A percentile compares a stretch with the other conserved stretches of the same genome.
Evolutionary conservation across 2,329 filamentous ascomycete species (phyloP).

Genomic region (Alternaria brassicae): DNA sequence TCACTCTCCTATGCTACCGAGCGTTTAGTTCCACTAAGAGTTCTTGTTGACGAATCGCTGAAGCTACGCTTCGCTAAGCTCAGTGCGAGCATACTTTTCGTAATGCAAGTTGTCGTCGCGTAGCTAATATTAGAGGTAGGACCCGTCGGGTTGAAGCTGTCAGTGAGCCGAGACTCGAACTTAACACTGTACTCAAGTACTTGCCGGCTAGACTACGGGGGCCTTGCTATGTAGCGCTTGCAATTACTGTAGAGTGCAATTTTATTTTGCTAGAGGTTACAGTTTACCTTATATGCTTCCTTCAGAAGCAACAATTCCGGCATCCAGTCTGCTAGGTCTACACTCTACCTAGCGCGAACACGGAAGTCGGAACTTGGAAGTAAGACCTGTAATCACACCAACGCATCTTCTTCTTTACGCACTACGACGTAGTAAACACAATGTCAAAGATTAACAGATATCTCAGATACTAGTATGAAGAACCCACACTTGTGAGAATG

Average conservation of each 20-base stretch:
- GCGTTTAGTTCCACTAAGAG: conserved; percentile 4
- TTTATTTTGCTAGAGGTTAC: too few species aligned
- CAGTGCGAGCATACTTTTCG: conserved; percentile 10
- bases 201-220: conserved; percentile 17
- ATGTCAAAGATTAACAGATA: too few species aligned
- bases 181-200: conserved; percentile 25
- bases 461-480: too few species aligned
- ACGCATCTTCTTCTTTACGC: too few species aligned
- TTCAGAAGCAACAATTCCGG: too few species aligned
- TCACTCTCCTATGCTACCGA: not conserved
- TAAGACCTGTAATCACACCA: too few species aligned
- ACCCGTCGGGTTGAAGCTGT: not conserved
- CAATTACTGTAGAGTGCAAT: conserved; percentile 26
- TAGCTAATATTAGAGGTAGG: not conserved
- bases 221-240: conserved; percentile 26
- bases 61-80: conserved; percentile 6
- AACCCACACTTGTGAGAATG: too few species aligned
- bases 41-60: conserved; percentile 23
- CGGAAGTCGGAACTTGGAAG: too few species aligned
- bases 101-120: conserved; percentile 19
- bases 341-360: too few species aligned
- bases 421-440: too few species aligned
- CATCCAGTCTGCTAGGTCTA: too few species aligned
- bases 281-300: too few species aligned
- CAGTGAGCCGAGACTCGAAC: conserved; percentile 19